Evolutionary conservation across 2,329 filamentous ascomycete species (phyloP).

Genomic region (Clonostachys sp.): DNA sequence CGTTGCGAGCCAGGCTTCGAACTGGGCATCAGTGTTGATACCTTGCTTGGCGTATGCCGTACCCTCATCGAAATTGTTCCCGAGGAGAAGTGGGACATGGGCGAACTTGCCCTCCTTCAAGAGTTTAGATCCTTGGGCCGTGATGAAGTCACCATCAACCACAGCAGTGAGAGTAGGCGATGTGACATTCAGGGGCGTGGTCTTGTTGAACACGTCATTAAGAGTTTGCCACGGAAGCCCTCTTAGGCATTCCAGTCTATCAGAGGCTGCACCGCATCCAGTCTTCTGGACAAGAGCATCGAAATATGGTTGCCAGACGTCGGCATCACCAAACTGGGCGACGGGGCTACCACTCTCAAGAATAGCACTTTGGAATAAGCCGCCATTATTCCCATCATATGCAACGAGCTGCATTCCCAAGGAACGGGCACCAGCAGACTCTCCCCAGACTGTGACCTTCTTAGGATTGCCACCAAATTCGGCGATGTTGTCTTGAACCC

Average conservation of each 20-base stretch:
- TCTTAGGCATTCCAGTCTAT: slow-evolving; percentile 30
- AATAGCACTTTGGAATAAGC: slow-evolving; percentile 48
- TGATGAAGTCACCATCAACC: slow-evolving; percentile 41
- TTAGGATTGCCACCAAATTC: slow-evolving; percentile 17
- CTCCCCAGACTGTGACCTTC: slow-evolving; percentile 22
- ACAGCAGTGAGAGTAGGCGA: slow-evolving; percentile 34
- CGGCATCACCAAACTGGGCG: not conserved
- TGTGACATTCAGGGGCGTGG: slow-evolving; percentile 24
- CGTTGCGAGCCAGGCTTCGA: slow-evolving; percentile 26
- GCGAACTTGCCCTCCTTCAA: slow-evolving; percentile 33
- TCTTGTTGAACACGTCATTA: slow-evolving; percentile 6
- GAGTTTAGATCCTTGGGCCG: slow-evolving; percentile 39
- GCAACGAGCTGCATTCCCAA: slow-evolving; percentile 44
- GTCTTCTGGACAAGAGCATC: not conserved
- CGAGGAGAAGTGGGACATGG: slow-evolving; percentile 36
- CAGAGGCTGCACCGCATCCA: slow-evolving; percentile 20
- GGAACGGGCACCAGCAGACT: slow-evolving; percentile 23
- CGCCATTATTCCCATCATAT: slow-evolving; percentile 50
- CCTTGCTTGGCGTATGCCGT: slow-evolving; percentile 30
- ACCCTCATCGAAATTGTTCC: slow-evolving; percentile 45
- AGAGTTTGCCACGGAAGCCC: slow-evolving; percentile 11
- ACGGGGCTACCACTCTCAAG: slow-evolving; percentile 40
- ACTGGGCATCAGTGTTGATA: slow-evolving; percentile 34
- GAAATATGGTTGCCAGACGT: slow-evolving; percentile 3
- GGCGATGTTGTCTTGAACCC: slow-evolving; percentile 21